Conservation (phyloP, 176 grass and related monocot genomes). For the Avena eriantha region DNA sequence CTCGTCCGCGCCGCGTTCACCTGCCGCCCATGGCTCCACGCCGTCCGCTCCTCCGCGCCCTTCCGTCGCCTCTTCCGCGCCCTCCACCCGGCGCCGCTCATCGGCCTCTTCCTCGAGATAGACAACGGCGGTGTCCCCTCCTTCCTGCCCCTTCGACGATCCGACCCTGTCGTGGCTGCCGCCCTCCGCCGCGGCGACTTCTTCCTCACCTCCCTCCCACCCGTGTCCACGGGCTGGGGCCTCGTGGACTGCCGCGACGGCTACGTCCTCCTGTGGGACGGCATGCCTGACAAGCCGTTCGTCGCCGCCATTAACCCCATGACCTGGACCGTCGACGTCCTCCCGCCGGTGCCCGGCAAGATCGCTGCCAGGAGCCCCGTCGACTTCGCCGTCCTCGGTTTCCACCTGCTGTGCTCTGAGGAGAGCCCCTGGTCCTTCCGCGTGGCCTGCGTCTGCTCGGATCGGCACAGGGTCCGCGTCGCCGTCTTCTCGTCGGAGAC, state of each 20-base stretch:
- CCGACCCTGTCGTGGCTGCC: not conserved
- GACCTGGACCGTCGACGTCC: not conserved
- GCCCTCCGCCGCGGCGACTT: conserved; percentile 7
- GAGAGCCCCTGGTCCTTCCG: not conserved
- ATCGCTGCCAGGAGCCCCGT: not conserved
- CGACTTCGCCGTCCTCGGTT: not conserved
- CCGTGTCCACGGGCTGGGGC: not conserved
- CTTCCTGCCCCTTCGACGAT: not conserved
- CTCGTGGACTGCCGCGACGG: not conserved
- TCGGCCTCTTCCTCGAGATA: not conserved
- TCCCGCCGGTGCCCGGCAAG: not conserved
- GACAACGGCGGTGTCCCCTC: not conserved
- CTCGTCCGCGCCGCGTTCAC: not conserved
- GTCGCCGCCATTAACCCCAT: not conserved
- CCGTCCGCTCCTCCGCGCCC: not conserved
- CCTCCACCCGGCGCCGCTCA: not conserved
- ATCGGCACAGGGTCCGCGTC: not conserved
- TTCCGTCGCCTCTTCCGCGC: not conserved
- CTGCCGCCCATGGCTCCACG: not conserved
- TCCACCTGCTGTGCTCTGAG: not conserved
- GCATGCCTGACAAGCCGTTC: not conserved
- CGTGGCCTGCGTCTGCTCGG: not conserved
- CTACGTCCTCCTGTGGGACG: not conserved
- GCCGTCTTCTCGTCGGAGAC: not conserved
- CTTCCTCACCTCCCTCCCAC: conserved; percentile 1